Percentiles rank a stretch among this genome's conserved stretches.
These are phyloP conservation scores for Pleurotus ostreatus DNA, from an alignment of 768 basidiomycete species.

Conservation along the genomic window DNA sequence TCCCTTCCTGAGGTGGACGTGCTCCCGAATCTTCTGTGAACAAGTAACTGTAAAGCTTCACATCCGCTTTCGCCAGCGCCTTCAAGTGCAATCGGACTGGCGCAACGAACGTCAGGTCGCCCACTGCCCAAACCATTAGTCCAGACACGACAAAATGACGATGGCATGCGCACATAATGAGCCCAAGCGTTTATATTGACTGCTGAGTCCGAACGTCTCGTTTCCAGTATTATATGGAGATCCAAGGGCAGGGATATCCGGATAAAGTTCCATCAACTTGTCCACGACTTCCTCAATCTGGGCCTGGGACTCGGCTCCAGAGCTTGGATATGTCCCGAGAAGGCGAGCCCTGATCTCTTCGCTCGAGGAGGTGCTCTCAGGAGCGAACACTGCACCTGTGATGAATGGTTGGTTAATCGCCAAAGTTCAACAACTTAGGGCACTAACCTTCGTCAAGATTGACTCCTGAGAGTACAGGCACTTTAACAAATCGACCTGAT, in stretches of 20 bases:
- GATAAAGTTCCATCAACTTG: constrained; percentile 34
- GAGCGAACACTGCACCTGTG: constrained; percentile 31
- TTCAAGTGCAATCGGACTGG: neutral
- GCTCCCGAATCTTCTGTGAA: neutral
- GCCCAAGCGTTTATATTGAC: constrained; percentile 26
- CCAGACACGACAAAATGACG: too few relatives aligned
- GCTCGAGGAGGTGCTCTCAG: constrained; percentile 18
- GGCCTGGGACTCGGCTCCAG: constrained; percentile 16
- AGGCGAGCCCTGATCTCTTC: constrained; percentile 21
- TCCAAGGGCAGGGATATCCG: constrained; percentile 35
- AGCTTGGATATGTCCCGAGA: constrained; percentile 21
- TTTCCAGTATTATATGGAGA: constrained; percentile 43
- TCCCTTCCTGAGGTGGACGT: too few relatives aligned
- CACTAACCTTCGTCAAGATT: constrained; percentile 41
- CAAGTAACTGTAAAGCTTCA: neutral
- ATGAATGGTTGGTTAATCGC: neutral
- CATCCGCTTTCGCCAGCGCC: neutral
- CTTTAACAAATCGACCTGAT: constrained; percentile 19
- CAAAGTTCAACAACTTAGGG: neutral
- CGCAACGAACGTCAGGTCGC: neutral
- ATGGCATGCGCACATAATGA: constrained; percentile 12
- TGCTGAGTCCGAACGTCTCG: constrained; percentile 35
- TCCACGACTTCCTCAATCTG: constrained; percentile 18
- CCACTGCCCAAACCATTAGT: neutral
- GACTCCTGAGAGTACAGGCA: constrained; percentile 44